Percentiles rank a stretch among this genome's conserved stretches.
phyloP scores from a whole-genome alignment of 2,329 filamentous ascomycete species.

The Celoporthe dispersa region DNA sequence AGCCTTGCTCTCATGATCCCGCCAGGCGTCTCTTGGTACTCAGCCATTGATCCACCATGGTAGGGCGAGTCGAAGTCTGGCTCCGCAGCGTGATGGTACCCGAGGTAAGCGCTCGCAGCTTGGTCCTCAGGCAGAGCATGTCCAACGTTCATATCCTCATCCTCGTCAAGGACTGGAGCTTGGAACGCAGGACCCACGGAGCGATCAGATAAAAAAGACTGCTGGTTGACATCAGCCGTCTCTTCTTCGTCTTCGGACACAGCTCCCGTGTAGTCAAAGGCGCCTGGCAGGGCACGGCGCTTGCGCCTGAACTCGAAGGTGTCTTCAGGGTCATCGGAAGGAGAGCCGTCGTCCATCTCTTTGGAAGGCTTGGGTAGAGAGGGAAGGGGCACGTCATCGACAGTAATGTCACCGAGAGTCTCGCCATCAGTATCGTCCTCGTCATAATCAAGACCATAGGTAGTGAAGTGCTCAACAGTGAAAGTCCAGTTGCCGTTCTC shows the following conservation, averaged over 20 bases:
- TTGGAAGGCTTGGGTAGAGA: conserved; percentile 26
- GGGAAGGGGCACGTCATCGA: conserved; percentile 33
- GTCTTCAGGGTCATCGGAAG: conserved; percentile 54
- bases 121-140: conserved; percentile 74
- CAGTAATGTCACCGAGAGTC: conserved; percentile 46
- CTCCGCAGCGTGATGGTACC: conserved; percentile 78
- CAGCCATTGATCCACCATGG: conserved; percentile 51
- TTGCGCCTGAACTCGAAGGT: conserved; percentile 60
- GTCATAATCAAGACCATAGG: conserved; percentile 84
- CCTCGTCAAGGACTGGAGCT: conserved; percentile 61
- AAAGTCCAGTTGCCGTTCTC: conserved; percentile 89
- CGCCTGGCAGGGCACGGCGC: conserved; percentile 69
- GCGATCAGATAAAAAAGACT: conserved; percentile 93
- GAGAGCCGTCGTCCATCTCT: conserved; percentile 38
- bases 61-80: conserved; percentile 60
- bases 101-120: conserved; percentile 76
- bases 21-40: conserved; percentile 58
- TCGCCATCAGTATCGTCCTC: conserved; percentile 72
- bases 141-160: conserved; percentile 74
- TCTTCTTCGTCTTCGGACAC: conserved; percentile 59
- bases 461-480: conserved; percentile 94
- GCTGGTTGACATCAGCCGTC: conserved; percentile 50
- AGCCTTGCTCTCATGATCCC: conserved; percentile 67
- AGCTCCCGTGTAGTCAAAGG: conserved; percentile 70
- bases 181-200: conserved; percentile 79